A percentile compares a stretch with the other conserved stretches of the same genome.
phyloP scores from a whole-genome alignment of 192 early-diverging fungal species.

The Tieghemiomyces parasiticus region DNA sequence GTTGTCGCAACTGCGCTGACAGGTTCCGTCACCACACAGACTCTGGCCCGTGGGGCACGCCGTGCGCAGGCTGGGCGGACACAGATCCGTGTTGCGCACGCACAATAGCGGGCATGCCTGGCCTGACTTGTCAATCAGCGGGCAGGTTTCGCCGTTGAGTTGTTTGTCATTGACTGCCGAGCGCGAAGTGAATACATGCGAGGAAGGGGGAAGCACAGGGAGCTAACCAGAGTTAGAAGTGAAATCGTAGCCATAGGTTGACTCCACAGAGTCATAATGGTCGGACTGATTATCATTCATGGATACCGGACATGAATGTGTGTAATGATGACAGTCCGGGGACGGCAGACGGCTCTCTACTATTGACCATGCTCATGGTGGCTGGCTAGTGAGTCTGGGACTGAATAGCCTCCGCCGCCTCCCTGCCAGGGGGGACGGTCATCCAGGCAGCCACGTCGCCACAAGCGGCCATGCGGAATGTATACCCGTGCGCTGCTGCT shows the following conservation, averaged over 20 bases:
- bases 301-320: neutral
- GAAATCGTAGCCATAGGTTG: neutral
- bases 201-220: neutral
- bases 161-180: conserved; percentile 30
- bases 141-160: conserved; percentile 30
- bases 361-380: neutral
- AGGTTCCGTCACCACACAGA: conserved; percentile 34
- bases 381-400: neutral
- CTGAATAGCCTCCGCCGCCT: neutral
- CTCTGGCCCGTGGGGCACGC: conserved; percentile 19
- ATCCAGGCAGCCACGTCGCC: neutral
- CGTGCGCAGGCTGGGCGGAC: conserved; percentile 19
- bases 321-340: neutral
- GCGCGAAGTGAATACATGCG: neutral
- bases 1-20: conserved; percentile 24
- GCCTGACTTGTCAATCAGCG: conserved; percentile 16
- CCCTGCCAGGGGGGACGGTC: neutral
- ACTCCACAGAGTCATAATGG: neutral
- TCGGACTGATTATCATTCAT: neutral
- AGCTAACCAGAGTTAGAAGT: neutral
- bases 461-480: neutral
- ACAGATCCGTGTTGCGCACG: conserved; percentile 16
- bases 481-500: neutral
- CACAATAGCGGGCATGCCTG: conserved; percentile 29
- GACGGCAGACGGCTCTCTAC: too few relatives aligned